Percentiles rank a stretch among this genome's conserved stretches.
Conservation (phyloP, 371 early-diverging fungal species). For the Mucor indicus region DNA sequence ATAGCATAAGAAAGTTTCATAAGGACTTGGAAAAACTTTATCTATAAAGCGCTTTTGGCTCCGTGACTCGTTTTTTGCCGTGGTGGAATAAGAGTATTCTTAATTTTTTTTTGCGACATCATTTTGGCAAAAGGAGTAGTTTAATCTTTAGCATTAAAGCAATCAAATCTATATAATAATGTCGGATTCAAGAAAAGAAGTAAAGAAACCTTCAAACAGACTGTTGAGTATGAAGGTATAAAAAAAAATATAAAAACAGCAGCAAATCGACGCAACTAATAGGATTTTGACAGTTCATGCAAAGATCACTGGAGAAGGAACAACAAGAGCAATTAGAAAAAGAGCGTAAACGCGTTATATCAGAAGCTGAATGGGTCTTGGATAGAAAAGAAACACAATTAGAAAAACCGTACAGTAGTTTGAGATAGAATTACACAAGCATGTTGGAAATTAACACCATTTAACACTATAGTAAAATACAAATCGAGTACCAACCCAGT, state of each 20-base stretch:
- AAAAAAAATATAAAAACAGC: not conserved
- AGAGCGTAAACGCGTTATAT: slow-evolving; percentile 51
- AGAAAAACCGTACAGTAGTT: slow-evolving; percentile 48
- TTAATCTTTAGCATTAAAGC: too few species aligned
- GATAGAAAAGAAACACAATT: slow-evolving; percentile 39
- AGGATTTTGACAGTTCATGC: slow-evolving; percentile 49
- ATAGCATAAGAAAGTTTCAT: too few species aligned
- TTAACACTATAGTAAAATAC: slow-evolving; percentile 38
- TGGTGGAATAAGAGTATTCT: too few species aligned
- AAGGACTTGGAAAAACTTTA: too few species aligned
- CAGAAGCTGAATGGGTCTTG: slow-evolving; percentile 58
- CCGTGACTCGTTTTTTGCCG: too few species aligned
- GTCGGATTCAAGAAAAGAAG: slow-evolving; percentile 11
- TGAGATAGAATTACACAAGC: not conserved
- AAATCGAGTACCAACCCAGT: slow-evolving; percentile 52
- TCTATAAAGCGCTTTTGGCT: too few species aligned
- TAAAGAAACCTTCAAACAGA: slow-evolving; percentile 41
- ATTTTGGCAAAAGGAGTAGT: too few species aligned
- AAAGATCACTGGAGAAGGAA: slow-evolving; percentile 49
- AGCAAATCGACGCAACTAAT: not conserved
- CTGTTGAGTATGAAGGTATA: slow-evolving; percentile 46
- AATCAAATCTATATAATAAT: too few species aligned
- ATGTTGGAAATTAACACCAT: not conserved
- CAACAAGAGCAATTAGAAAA: slow-evolving; percentile 23
- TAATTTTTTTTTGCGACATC: too few species aligned